A percentile compares a stretch with the other conserved stretches of the same genome.
Evolutionary conservation across 306 rosid genomes (phyloP).

Genomic region (Acmispon strigosus): DNA sequence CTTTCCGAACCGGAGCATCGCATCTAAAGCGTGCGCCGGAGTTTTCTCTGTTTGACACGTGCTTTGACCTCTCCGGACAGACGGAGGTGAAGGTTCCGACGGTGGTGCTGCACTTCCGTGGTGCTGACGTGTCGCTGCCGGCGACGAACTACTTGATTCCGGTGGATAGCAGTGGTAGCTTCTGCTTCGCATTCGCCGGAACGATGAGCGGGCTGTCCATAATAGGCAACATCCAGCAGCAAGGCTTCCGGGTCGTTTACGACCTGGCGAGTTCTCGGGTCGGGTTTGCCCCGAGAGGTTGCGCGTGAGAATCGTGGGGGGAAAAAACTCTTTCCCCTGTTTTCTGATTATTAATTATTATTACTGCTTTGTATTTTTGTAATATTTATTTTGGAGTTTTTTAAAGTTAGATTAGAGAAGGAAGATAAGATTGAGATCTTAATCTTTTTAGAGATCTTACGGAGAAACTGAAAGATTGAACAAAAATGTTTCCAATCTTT

Average conservation of each 20-base stretch:
- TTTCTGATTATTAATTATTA: background rate
- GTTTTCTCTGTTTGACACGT: constrained; percentile 85
- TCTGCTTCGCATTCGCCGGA: constrained; percentile 95
- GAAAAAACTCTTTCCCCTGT: constrained; percentile 15
- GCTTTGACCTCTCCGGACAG: constrained; percentile 72
- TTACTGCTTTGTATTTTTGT: background rate
- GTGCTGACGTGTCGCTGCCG: constrained; percentile 68
- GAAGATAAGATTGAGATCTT: background rate
- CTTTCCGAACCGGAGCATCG: constrained; percentile 55
- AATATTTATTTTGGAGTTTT: background rate
- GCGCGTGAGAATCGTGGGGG: constrained; percentile 38
- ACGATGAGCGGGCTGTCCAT: constrained; percentile 82
- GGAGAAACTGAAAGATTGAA: background rate
- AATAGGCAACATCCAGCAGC: constrained; percentile 92
- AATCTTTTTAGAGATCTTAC: background rate
- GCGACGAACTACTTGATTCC: constrained; percentile 84
- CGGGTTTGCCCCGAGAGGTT: constrained; percentile 85
- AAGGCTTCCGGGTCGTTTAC: constrained; percentile 81
- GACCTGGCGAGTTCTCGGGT: constrained; percentile 69
- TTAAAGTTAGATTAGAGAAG: background rate
- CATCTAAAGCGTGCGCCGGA: constrained; percentile 60
- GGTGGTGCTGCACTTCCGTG: constrained; percentile 75
- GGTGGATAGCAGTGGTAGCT: constrained; percentile 70
- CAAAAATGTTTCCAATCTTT: constrained; percentile 18
- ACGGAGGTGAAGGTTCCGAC: constrained; percentile 84